Evolutionary conservation across 176 grass and related monocot species (phyloP).

Genomic region (Cymbopogon citratus): DNA sequence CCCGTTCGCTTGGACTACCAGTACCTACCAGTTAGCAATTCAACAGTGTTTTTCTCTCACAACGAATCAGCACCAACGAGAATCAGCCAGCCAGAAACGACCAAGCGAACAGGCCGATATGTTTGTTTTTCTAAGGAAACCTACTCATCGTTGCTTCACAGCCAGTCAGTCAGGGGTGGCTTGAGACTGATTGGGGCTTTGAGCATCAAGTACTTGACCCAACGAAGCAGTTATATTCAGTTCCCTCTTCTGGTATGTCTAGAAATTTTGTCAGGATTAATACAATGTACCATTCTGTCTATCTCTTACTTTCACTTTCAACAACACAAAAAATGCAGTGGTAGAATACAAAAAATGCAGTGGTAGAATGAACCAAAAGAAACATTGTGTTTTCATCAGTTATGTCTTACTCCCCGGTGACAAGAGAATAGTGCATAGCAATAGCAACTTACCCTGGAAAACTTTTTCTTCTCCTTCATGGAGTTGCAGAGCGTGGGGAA

Average conservation of each 20-base stretch:
- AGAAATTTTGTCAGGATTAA: not conserved
- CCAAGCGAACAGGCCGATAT: too few species aligned
- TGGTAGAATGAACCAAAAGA: not conserved
- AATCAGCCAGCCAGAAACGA: too few species aligned
- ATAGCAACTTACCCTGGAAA: conserved; percentile 41
- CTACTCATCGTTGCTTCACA: not conserved
- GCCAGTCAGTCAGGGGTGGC: not conserved
- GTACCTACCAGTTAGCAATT: too few species aligned
- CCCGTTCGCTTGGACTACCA: too few species aligned
- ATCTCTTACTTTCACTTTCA: not conserved
- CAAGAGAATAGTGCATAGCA: too few species aligned
- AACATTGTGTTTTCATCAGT: not conserved
- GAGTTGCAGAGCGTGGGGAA: conserved; percentile 75
- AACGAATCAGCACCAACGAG: too few species aligned
- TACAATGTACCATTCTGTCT: too few species aligned
- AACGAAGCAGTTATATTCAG: not conserved
- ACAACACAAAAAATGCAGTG: not conserved
- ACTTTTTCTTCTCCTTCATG: conserved; percentile 67
- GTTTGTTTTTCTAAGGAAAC: not conserved
- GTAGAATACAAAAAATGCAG: not conserved
- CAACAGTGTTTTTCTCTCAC: too few species aligned
- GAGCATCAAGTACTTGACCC: too few species aligned
- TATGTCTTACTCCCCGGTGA: too few species aligned
- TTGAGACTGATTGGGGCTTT: too few species aligned
- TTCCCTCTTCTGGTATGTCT: not conserved